phyloP scores from a whole-genome alignment of 257 asterid genomes.

The Thymus mandschuricus region DNA sequence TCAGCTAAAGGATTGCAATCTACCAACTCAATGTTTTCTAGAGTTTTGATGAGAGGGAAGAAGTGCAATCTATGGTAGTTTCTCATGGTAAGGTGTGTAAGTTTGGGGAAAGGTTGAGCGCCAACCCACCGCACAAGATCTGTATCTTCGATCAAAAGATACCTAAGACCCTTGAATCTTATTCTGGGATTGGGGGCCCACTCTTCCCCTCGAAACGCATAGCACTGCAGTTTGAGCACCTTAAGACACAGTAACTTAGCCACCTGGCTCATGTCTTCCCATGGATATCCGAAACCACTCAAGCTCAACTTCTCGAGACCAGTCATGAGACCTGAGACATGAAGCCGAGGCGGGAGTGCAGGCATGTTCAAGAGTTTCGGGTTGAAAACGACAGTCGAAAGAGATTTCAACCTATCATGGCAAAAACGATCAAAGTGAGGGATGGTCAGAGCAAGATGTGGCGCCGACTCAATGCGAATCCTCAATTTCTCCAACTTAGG shows the following conservation, averaged over 20 bases:
- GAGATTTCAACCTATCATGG: neutral
- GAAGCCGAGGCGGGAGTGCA: neutral
- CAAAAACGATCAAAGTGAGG: neutral
- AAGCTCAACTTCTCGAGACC: neutral
- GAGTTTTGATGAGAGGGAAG: neutral
- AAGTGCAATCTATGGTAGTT: constrained; percentile 7
- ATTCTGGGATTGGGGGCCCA: neutral
- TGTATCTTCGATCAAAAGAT: too few species aligned
- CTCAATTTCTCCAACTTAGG: neutral
- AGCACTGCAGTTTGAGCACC: too few species aligned
- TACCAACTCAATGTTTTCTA: neutral
- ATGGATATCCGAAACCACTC: too few species aligned
- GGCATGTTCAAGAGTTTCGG: neutral
- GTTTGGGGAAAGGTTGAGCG: neutral
- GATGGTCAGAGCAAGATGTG: neutral
- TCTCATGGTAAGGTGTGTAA: neutral
- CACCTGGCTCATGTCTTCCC: too few species aligned
- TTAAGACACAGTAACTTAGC: too few species aligned
- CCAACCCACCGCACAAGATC: neutral
- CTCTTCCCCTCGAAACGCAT: neutral
- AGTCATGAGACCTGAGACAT: neutral
- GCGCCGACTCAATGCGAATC: neutral
- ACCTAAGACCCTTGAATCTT: neutral
- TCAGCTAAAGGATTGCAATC: neutral
- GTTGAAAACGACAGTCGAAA: neutral